Evolutionary conservation across 306 rosid species (phyloP).

Genomic region (Vigna nakashimae): DNA sequence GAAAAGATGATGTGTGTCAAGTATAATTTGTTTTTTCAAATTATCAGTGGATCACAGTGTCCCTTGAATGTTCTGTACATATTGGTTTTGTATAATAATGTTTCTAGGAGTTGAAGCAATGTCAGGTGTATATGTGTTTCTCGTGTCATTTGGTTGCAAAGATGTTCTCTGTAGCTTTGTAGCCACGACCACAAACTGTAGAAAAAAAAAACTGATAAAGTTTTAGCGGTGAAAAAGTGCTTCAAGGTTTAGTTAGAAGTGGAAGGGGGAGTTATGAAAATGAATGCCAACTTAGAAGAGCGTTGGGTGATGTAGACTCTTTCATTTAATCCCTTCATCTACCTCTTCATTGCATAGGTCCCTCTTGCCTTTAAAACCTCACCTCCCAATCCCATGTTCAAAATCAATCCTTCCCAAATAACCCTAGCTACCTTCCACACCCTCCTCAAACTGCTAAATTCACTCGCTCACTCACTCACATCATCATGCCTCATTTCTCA

Average conservation of each 20-base stretch:
- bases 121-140: neutral
- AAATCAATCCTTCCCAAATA: too few relatives aligned
- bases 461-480: conserved; percentile 75
- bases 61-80: too few relatives aligned
- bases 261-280: conserved; percentile 45
- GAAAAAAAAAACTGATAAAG: neutral
- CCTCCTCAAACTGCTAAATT: neutral
- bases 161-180: neutral
- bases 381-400: neutral
- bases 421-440: neutral
- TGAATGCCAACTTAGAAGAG: conserved; percentile 67
- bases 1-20: too few relatives aligned
- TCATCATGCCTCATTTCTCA: conserved; percentile 65
- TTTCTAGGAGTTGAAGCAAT: neutral
- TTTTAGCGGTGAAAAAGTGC: neutral
- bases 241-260: conserved; percentile 33
- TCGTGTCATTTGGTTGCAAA: neutral
- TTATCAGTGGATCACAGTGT: too few relatives aligned
- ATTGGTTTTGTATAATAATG: neutral
- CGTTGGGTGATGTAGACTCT: conserved; percentile 72
- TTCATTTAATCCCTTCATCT: conserved; percentile 79
- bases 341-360: conserved; percentile 63
- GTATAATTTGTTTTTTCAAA: too few relatives aligned
- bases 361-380: conserved; percentile 60
- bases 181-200: neutral